Evolutionary conservation across 352 stramenopile species (phyloP).

Genomic region (Phytopythium ostracodes): DNA sequence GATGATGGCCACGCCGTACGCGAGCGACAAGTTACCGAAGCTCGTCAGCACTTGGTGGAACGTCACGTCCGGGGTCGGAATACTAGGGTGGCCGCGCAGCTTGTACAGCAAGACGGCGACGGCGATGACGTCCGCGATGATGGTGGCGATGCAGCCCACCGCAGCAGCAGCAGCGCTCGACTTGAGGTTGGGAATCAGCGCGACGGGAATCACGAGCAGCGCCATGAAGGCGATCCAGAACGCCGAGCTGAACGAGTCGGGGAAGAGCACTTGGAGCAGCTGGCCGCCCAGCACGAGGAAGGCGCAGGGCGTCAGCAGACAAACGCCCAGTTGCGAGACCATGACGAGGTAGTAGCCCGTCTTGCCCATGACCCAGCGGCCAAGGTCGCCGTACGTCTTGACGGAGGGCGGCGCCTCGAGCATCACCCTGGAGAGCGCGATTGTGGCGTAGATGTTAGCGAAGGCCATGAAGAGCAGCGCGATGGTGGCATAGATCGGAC

Average conservation of each 20-base stretch:
- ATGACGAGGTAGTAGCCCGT: conserved; percentile 35
- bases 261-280: conserved; percentile 46
- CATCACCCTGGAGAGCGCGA: conserved; percentile 40
- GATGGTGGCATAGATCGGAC: conserved; percentile 35
- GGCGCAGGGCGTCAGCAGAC: conserved; percentile 39
- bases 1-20: conserved; percentile 29
- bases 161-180: conserved; percentile 19
- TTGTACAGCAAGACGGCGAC: conserved; percentile 25
- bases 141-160: conserved; percentile 25
- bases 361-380: conserved; percentile 36
- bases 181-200: conserved; percentile 29
- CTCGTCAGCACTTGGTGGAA: conserved; percentile 26
- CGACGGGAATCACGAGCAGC: conserved; percentile 24
- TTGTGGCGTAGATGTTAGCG: conserved; percentile 55
- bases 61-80: conserved; percentile 21
- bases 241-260: conserved; percentile 36
- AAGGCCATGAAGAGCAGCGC: conserved; percentile 60
- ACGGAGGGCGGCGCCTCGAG: conserved; percentile 26
- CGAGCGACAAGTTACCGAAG: conserved; percentile 33
- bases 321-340: conserved; percentile 38
- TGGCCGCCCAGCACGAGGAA: conserved; percentile 53
- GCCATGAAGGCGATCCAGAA: conserved; percentile 40
- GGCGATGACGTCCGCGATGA: conserved; percentile 27
- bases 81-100: conserved; percentile 23
- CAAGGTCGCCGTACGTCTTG: conserved; percentile 44